phyloP scores from a whole-genome alignment of 768 basidiomycete genomes.

The Podaxis sp. region DNA sequence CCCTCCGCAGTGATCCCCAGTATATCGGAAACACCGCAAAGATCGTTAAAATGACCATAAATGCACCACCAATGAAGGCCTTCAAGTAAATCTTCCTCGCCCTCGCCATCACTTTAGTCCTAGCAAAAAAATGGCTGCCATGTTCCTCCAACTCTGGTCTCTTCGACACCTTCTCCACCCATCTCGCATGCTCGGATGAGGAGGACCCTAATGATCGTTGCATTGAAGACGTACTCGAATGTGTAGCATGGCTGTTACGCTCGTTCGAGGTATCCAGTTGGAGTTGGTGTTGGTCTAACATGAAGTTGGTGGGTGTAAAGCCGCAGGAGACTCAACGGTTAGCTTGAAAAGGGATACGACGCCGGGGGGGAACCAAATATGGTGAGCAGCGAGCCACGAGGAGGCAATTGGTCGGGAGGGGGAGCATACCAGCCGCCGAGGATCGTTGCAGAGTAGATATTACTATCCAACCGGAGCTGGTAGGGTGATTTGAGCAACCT shows the following conservation, averaged over 20 bases:
- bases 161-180: background rate
- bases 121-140: slow-evolving; percentile 16
- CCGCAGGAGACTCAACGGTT: no score
- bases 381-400: background rate
- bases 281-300: background rate
- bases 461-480: no score
- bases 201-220: background rate
- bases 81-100: slow-evolving; percentile 45
- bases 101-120: background rate
- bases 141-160: background rate
- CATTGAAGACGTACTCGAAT: background rate
- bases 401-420: background rate
- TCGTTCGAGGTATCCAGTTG: background rate
- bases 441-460: no score
- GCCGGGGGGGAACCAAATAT: background rate
- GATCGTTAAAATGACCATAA: slow-evolving; percentile 46
- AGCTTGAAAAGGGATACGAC: background rate
- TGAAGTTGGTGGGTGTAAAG: background rate
- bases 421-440: no score
- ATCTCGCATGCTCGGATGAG: background rate
- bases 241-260: background rate
- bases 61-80: slow-evolving; percentile 36
- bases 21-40: slow-evolving; percentile 43
- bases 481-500: no score
- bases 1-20: slow-evolving; percentile 52